These are phyloP conservation scores for Lyophyllum atratum DNA, from an alignment of 768 basidiomycete genomes.

Conservation along the genomic window DNA sequence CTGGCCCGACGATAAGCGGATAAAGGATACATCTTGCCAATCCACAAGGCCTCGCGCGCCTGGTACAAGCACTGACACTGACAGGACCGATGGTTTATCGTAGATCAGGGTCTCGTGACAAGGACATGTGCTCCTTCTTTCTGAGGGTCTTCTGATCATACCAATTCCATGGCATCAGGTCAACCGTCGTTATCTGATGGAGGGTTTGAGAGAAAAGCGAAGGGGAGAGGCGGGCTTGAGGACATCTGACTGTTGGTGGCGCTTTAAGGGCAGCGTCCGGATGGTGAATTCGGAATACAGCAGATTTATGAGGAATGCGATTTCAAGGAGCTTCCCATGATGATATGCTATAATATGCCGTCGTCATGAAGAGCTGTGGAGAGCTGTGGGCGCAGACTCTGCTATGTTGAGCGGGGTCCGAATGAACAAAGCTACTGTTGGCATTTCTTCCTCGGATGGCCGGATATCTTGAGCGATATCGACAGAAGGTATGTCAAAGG, in stretches of 20 bases:
- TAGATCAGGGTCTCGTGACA: conserved; percentile 11
- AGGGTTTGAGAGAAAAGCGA: conserved; percentile 1
- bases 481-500: background rate
- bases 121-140: conserved; percentile 6
- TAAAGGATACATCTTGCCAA: background rate
- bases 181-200: conserved; percentile 16
- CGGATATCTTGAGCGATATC: background rate
- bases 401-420: too few species aligned
- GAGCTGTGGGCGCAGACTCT: background rate
- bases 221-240: background rate
- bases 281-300: background rate
- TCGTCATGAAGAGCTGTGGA: background rate
- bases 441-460: background rate
- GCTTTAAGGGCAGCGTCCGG: background rate
- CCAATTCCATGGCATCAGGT: conserved; percentile 1
- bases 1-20: background rate
- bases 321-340: background rate
- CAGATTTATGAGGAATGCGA: background rate
- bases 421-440: background rate
- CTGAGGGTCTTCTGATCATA: too few species aligned
- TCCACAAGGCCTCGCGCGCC: too few species aligned
- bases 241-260: conserved; percentile 9
- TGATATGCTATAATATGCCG: background rate
- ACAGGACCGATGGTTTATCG: background rate
- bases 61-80: background rate